Base-by-base conservation (phyloP, 257 asterid species). In the Solanum stenotomum region DNA sequence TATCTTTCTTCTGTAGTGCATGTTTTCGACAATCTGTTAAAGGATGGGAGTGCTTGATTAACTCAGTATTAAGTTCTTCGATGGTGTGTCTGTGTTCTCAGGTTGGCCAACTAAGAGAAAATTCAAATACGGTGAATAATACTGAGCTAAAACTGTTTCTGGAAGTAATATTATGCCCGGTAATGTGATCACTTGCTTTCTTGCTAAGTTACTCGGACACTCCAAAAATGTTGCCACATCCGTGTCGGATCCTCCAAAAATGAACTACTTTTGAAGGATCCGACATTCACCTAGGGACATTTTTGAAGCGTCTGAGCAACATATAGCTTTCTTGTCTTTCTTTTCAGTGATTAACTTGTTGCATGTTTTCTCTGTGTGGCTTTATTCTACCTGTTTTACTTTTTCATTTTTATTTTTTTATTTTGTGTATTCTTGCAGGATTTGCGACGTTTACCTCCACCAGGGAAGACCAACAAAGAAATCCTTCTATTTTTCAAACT, bases 91-190 rank as follows among this genome's bases (percentile, higher is more conserved):
- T 70, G 75, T 89, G 46, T 3, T 76, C 52, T 34, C 89, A 95
- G 98, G 98, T 95, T 86, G 96, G 98, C 20, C 94, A 94, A 87
- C 91, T 95, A 88, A 93, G 95, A 91, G 98, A 93, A 56, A 94
- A 91, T 35, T 94, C 95, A 44, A 94, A 93, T 87, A 91, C 92
- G 86, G 90, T 91, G 85, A 91, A 94, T 87, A 94, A 92, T 87
- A 93, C 94, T 5, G 98, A 95, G 89, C 93, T 95, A 44, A 94
- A 94, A 67, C 89, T 95, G 85, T 93, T 94, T 77, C 85, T 95
- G 92, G 98, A 95, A 94, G 98, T 94, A 74, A 92, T 92, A n/a
- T 83, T 89, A 86, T 94, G 93, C 90, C 76, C 77, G 96, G 98
- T 95, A 93, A 87, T 86, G 79, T 20, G 65, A 56, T 56, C n/a